Percentiles rank a stretch among this genome's conserved stretches.
phyloP scores from a whole-genome alignment of 352 stramenopile genomes.

The Phytophthora hibernalis region DNA sequence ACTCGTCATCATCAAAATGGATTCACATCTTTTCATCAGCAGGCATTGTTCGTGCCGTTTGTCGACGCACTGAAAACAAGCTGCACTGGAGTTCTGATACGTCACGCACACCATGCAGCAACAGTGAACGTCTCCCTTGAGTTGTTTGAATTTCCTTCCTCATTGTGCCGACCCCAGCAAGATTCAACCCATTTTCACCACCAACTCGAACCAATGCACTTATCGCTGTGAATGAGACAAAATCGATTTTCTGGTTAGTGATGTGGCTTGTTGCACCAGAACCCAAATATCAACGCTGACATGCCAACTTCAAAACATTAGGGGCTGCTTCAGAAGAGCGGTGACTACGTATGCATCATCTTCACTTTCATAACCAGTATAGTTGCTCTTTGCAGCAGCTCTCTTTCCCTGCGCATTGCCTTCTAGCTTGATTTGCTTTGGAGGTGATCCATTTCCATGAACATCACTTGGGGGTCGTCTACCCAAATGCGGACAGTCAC shows the following conservation, averaged over 20 bases:
- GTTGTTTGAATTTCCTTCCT: background rate
- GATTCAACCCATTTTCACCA: background rate
- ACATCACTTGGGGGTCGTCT: conserved; percentile 1
- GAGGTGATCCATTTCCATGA: background rate
- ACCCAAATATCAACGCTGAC: background rate
- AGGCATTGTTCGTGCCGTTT: background rate
- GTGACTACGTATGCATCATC: background rate
- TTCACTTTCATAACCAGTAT: background rate
- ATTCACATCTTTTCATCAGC: background rate
- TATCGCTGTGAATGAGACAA: background rate
- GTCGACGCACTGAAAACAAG: background rate
- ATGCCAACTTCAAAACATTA: background rate
- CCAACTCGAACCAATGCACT: background rate
- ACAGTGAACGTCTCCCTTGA: background rate
- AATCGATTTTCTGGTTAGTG: background rate
- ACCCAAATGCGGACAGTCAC: conserved; percentile 12
- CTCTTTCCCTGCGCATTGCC: background rate
- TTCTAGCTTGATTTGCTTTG: background rate
- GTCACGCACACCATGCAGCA: background rate
- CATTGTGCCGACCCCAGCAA: background rate
- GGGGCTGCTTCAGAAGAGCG: background rate
- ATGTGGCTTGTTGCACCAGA: background rate
- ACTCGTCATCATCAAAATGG: background rate
- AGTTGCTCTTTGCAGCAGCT: background rate
- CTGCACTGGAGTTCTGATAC: background rate